Conservation (phyloP, 2,329 filamentous ascomycete genomes). For the Botryotinia calthae region DNA sequence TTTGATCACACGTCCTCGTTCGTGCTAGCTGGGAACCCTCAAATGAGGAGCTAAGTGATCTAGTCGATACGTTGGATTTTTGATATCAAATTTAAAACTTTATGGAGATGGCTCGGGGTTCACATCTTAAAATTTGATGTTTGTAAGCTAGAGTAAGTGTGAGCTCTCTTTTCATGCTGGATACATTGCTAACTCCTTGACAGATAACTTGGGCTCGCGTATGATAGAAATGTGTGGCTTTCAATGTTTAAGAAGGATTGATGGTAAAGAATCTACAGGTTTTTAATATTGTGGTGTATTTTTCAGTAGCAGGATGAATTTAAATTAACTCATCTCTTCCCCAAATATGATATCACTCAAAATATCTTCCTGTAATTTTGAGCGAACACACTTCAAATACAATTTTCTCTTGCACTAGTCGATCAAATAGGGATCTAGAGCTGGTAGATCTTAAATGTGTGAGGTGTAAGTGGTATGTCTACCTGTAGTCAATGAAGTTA, state of each 20-base stretch:
- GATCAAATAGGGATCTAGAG: neutral
- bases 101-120: too few relatives aligned
- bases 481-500: too few relatives aligned
- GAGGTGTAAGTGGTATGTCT: too few relatives aligned
- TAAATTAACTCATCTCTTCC: neutral
- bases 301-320: neutral
- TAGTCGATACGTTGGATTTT: too few relatives aligned
- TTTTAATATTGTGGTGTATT: too few relatives aligned
- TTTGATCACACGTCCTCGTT: conserved; percentile 12
- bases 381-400: neutral
- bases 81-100: neutral
- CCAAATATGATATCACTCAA: neutral
- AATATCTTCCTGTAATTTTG: neutral
- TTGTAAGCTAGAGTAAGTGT: too few relatives aligned
- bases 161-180: too few relatives aligned
- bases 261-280: accelerated
- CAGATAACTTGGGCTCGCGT: neutral
- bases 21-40: conserved; percentile 12
- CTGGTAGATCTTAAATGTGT: neutral
- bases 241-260: neutral
- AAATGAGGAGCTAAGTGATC: conserved; percentile 12
- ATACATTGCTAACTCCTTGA: neutral
- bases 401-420: too few relatives aligned
- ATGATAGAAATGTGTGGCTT: neutral
- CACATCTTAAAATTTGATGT: neutral